Conservation (phyloP, 108 stramenopile species). For the Pinguiococcus pyrenoidosus region DNA sequence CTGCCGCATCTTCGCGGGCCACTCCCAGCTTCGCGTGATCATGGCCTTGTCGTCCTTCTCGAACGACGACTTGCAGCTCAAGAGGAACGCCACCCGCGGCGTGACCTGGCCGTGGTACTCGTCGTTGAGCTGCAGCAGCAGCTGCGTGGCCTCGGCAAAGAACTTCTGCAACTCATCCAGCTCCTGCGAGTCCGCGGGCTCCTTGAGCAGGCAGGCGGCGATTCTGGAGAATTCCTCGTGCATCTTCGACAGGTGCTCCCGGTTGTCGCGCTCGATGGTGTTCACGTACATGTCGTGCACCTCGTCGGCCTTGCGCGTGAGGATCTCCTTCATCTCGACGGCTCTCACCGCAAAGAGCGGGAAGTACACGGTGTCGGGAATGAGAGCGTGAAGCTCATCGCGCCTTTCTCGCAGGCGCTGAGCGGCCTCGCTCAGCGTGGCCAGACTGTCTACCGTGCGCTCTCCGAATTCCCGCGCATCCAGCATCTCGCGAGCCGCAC, state of each 20-base stretch:
- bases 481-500: not conserved
- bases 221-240: slow-evolving; percentile 29
- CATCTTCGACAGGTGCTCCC: slow-evolving; percentile 28
- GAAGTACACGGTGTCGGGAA: slow-evolving; percentile 26
- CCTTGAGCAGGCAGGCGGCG: slow-evolving; percentile 30
- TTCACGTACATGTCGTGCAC: slow-evolving; percentile 21
- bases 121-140: slow-evolving; percentile 11
- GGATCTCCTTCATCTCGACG: slow-evolving; percentile 22
- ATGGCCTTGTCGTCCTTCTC: not conserved
- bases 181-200: slow-evolving; percentile 35
- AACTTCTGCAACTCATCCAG: slow-evolving; percentile 35
- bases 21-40: not conserved
- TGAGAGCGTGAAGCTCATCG: not conserved
- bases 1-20: slow-evolving; percentile 19
- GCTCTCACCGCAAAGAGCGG: slow-evolving; percentile 30
- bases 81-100: not conserved
- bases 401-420: not conserved
- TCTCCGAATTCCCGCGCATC: not conserved
- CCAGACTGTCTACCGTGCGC: not conserved
- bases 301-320: slow-evolving; percentile 28
- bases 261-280: slow-evolving; percentile 31
- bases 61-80: not conserved
- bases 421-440: slow-evolving; percentile 1
- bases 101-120: slow-evolving; percentile 18
- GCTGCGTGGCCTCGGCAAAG: slow-evolving; percentile 11